Evolutionary conservation across 257 asterid species (phyloP), one percentile per base, ranked within the genome.

Genomic region (Nicotiana sylvestris): DNA sequence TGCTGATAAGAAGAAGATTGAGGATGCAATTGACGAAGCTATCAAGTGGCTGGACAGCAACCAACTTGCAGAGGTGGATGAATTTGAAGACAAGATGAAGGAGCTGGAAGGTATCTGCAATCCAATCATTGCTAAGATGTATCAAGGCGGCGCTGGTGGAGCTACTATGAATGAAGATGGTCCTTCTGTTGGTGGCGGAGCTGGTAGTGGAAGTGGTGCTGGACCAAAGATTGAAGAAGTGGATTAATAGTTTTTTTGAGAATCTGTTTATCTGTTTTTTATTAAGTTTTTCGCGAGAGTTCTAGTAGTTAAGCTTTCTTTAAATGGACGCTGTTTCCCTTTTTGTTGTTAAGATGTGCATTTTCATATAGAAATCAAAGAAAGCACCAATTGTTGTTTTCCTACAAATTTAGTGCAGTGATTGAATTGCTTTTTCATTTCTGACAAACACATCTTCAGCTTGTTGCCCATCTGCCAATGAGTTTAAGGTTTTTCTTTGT

Each of bases 1-100:
- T 1, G 91, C 79, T 0, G 94, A 89, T 68, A 88, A 87, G 86
- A 89, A 91, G 92, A 91, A 87, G 81, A 89, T 91, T 13, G 93
- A 91, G 83, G 90, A 91, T 6, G 88, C 93, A 0, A 88, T 91
- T 0, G 93, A 89, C 0, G 84, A 82, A 58, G 84, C 84, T 18
- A 70, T 82, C 18, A 57, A 82, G 80, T 82, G 84, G 84, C 1
- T 82, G 61, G 84, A 82, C 37, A 53, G 62, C 4, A 82, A 82
- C 21, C 84, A 82, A 33, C 81, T 82, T 35, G 84, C 84, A 0
- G 81, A 82, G 2, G 81, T 49, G 0, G 84, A 82, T 12, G 84
- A 82, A 17, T 70, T 82, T 0, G 81, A 82, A 77, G 80, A 82
- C 81, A 82, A 82, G 53, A 69, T 69, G 87, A 77, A 83, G 74